Percentiles rank a stretch among this genome's conserved stretches.
phyloP scores from a whole-genome alignment of 1,284 basidiomycete species.

The Microbotryomycetes sp. region DNA sequence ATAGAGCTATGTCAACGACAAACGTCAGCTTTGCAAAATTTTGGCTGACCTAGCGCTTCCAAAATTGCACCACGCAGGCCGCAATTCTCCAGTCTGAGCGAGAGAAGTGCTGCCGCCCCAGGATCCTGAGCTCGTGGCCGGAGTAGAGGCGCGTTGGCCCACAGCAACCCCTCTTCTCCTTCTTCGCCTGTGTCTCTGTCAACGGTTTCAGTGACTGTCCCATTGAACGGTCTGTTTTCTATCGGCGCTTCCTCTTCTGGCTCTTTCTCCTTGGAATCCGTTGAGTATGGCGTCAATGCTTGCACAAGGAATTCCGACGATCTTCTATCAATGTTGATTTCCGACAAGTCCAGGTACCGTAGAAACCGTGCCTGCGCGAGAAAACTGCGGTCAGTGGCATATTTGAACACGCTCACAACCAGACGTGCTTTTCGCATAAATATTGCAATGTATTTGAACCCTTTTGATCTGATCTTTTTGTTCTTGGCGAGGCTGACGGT shows the following conservation, averaged over 20 bases:
- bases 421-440: conserved; percentile 61
- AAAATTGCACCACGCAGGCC: conserved; percentile 60
- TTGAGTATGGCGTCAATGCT: conserved; percentile 42
- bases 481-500: conserved; percentile 84
- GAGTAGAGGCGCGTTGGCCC: conserved; percentile 23
- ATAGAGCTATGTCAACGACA: conserved; percentile 1
- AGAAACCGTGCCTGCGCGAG: conserved; percentile 57
- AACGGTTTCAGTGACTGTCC: conserved; percentile 2
- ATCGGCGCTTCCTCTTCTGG: conserved; percentile 1
- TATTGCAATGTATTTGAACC: conserved; percentile 73
- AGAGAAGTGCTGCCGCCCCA: conserved; percentile 49
- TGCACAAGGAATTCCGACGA: conserved; percentile 72
- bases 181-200: not conserved
- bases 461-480: conserved; percentile 63
- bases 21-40: not conserved
- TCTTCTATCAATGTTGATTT: conserved; percentile 76
- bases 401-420: not conserved
- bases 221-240: not conserved
- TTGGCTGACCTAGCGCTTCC: conserved; percentile 62
- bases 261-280: not conserved
- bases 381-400: not conserved
- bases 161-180: conserved; percentile 28
- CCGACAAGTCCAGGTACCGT: conserved; percentile 80
- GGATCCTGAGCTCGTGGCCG: conserved; percentile 1
- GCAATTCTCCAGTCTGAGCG: conserved; percentile 75